phyloP scores from a whole-genome alignment of 179 eudicot genomes.

The Nepenthes alata region DNA sequence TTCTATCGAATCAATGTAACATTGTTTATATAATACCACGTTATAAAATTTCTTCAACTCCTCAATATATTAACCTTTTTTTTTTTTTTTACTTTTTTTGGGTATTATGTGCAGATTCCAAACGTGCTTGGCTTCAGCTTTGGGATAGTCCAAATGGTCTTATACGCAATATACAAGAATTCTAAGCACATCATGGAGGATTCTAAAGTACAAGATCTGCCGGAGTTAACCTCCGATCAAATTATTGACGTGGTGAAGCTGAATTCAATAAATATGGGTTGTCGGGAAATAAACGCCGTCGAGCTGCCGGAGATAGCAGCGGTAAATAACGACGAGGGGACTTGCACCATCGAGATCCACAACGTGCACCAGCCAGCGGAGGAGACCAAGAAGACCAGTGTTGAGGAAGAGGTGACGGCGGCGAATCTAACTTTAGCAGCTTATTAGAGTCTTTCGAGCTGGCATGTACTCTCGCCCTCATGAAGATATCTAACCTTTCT shows the following conservation, averaged over 20 bases:
- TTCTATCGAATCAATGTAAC: neutral
- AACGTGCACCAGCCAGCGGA: too few relatives aligned
- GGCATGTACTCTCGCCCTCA: too few relatives aligned
- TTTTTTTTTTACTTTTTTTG: too few relatives aligned
- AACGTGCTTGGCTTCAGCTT: slow-evolving; percentile 47
- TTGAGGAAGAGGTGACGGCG: too few relatives aligned
- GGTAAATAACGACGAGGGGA: too few relatives aligned
- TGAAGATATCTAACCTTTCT: too few relatives aligned
- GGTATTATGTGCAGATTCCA: slow-evolving; percentile 21
- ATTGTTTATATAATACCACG: neutral
- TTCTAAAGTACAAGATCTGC: slow-evolving; percentile 2
- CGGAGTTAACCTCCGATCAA: slow-evolving; percentile 9
- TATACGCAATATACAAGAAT: slow-evolving; percentile 34
- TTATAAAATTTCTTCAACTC: too few relatives aligned
- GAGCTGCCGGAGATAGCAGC: too few relatives aligned
- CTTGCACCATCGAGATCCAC: too few relatives aligned
- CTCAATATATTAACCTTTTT: neutral
- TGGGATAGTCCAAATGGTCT: slow-evolving; percentile 40
- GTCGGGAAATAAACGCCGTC: neutral
- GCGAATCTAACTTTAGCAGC: too few relatives aligned
- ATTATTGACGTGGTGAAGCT: slow-evolving; percentile 20
- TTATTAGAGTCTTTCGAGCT: too few relatives aligned
- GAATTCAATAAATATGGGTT: neutral
- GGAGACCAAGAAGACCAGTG: too few relatives aligned
- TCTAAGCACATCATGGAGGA: slow-evolving; percentile 10